Conservation (phyloP, 139 green algal species). For the Chlorella sp. region DNA sequence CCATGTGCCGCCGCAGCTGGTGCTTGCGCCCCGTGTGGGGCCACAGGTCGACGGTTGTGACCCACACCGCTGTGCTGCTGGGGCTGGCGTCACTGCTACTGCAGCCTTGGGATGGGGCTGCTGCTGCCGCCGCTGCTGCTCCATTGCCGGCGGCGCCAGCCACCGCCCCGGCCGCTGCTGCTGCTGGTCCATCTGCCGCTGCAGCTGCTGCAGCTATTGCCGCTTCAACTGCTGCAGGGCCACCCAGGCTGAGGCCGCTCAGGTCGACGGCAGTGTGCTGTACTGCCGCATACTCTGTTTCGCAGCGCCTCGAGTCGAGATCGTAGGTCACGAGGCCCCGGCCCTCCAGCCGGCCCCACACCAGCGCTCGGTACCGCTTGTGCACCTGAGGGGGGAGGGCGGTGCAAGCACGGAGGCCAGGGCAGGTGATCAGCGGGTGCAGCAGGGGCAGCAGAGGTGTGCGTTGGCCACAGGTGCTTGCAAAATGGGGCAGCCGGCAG, state of each 20-base stretch:
- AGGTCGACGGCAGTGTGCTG: neutral
- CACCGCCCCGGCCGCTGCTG: neutral
- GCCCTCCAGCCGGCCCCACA: constrained; percentile 56
- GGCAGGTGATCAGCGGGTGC: too few relatives aligned
- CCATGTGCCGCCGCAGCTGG: constrained; percentile 85
- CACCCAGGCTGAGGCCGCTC: neutral
- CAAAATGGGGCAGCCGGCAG: too few relatives aligned
- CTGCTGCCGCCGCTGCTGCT: neutral
- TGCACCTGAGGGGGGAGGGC: constrained; percentile 31
- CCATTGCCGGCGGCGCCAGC: neutral
- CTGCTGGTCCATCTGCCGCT: neutral
- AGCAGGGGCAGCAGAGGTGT: too few relatives aligned
- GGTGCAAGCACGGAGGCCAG: neutral
- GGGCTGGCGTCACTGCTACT: neutral
- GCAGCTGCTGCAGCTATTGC: neutral
- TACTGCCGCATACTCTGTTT: constrained; percentile 44
- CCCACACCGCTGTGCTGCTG: constrained; percentile 28
- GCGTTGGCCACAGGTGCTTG: too few relatives aligned
- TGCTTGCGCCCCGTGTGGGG: constrained; percentile 75
- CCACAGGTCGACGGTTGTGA: constrained; percentile 68
- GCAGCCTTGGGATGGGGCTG: neutral
- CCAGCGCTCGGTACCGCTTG: constrained; percentile 69
- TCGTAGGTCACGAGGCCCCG: constrained; percentile 44
- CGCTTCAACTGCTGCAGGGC: neutral
- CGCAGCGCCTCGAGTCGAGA: constrained; percentile 37